Base-by-base conservation (phyloP, 768 basidiomycete species). In the Pulveroboletus sp. region DNA sequence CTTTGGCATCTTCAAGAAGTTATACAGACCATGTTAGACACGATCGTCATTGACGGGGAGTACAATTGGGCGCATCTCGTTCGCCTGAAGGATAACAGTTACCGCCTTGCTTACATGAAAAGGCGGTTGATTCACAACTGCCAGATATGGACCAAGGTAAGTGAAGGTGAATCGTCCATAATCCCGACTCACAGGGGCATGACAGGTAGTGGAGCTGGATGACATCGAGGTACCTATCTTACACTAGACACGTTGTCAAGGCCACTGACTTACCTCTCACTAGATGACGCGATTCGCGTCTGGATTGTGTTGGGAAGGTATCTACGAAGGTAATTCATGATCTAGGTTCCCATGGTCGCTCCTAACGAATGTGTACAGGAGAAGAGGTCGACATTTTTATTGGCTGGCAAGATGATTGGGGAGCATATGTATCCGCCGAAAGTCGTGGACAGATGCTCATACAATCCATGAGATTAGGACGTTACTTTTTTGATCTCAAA, bases 61-160 rank as follows among this genome's bases (percentile, higher is more conserved):
- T 53, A 63, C 9, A 70, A 69, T 40, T 69, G 65, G 65, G 69
- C 69, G 39, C 47, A 70, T 58, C 56, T 68, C 15, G 54, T 68
- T 14, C 67, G 64, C 17, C 48, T 57, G 37, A 70, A 67, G 51
- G 57, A 64, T 37, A 48, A 48, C 13, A 54, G 33, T 3, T 65
- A 67, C 35, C 58, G 58, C 14, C 44, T 70, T 39, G 53, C 57
- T n/a, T 69, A 68, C 43, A 53, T 15, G 41, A 59, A 61, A 38
- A 67, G 59, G 26, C 54, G 24, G 27, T 45, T 57, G 27, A 24
- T 69, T 9, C 46, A 47, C 21, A 45, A 59, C 27, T 59, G 56
- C 26, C 49, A 42, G 3, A 62, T 70, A 53, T 69, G 66, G 66
- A 66, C 64, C 33, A 68, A 67, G 58, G 66, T 57, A 33, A 18